Percentiles rank a stretch among this genome's conserved stretches.
Conservation (phyloP, 2,329 filamentous ascomycete genomes). For the Chalaropsis ovoidea region DNA sequence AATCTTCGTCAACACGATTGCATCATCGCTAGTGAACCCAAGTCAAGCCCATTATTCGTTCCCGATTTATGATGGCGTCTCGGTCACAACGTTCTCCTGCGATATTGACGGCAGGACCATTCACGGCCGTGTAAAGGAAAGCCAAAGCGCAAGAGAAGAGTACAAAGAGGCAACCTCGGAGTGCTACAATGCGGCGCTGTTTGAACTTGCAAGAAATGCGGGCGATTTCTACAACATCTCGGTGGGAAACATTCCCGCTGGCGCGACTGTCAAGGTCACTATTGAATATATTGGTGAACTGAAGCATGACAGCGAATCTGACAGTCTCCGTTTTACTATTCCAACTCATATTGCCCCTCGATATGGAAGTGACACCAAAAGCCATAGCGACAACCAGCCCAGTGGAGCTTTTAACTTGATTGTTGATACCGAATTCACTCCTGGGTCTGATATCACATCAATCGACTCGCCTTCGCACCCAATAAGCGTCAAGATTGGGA, state of each 20-base stretch:
- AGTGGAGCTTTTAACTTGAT: slow-evolving; percentile 28
- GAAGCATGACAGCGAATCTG: slow-evolving; percentile 58
- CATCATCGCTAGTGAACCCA: slow-evolving; percentile 23
- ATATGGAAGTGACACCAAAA: slow-evolving; percentile 41
- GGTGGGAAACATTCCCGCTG: slow-evolving; percentile 56
- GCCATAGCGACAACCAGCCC: slow-evolving; percentile 7
- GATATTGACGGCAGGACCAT: slow-evolving; percentile 51
- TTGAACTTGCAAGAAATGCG: slow-evolving; percentile 51
- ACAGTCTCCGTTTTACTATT: slow-evolving; percentile 59
- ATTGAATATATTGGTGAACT: slow-evolving; percentile 60
- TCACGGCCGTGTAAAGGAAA: slow-evolving; percentile 56
- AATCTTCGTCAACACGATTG: slow-evolving; percentile 50
- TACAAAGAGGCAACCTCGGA: slow-evolving; percentile 49
- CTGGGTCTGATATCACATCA: slow-evolving; percentile 47
- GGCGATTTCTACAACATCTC: slow-evolving; percentile 59
- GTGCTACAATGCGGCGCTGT: slow-evolving; percentile 53
- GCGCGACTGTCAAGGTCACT: slow-evolving; percentile 47
- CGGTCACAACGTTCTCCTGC: slow-evolving; percentile 58
- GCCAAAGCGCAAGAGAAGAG: slow-evolving; percentile 47
- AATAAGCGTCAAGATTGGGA: slow-evolving; percentile 55
- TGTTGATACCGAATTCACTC: slow-evolving; percentile 39
- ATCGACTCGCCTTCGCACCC: slow-evolving; percentile 59
- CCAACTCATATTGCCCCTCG: slow-evolving; percentile 57
- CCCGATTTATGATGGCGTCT: slow-evolving; percentile 62
- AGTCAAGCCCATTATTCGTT: slow-evolving; percentile 55